Percentiles rank a stretch among this genome's conserved stretches.
Evolutionary conservation across 2,329 filamentous ascomycete genomes (phyloP).

Genomic region (Coleophoma eucalyptorum): DNA sequence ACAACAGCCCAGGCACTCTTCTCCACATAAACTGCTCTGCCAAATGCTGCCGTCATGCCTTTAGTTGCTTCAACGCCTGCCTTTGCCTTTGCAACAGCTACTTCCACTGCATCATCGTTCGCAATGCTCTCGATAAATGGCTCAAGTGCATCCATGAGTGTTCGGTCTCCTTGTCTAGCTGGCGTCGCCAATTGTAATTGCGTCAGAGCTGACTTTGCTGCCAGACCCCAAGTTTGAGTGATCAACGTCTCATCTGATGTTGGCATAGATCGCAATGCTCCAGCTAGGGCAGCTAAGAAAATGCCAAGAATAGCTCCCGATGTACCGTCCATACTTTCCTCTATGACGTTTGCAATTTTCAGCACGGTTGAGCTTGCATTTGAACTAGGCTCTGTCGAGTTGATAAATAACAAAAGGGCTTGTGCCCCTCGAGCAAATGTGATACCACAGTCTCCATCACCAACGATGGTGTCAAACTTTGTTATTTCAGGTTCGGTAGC

Average conservation of each 20-base stretch:
- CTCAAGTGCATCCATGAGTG: conserved; percentile 60
- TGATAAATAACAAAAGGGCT: too few species aligned
- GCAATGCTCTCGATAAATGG: conserved; percentile 58
- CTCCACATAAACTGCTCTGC: conserved; percentile 59
- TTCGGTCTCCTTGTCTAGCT: conserved; percentile 61
- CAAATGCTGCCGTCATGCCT: conserved; percentile 63
- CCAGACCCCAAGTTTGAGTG: neutral
- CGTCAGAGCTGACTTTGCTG: conserved; percentile 43
- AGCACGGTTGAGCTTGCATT: neutral
- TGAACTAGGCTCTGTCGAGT: conserved; percentile 8
- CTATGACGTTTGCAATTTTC: conserved; percentile 11
- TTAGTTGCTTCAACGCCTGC: conserved; percentile 59
- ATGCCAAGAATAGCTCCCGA: conserved; percentile 24
- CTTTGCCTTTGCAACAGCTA: conserved; percentile 55
- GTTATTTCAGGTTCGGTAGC: conserved; percentile 29
- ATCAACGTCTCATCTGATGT: too few species aligned
- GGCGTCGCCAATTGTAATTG: conserved; percentile 60
- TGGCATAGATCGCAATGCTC: too few species aligned
- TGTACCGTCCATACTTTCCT: conserved; percentile 32
- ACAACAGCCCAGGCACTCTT: conserved; percentile 37
- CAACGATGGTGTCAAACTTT: conserved; percentile 30
- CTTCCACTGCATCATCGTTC: conserved; percentile 42
- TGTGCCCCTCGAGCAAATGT: conserved; percentile 8
- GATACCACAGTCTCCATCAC: conserved; percentile 29
- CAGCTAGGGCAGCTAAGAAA: conserved; percentile 55